Percentiles rank a stretch among this genome's conserved stretches.
phyloP scores from a whole-genome alignment of 495 filamentous ascomycete species.

The Entonaema liquescens region DNA sequence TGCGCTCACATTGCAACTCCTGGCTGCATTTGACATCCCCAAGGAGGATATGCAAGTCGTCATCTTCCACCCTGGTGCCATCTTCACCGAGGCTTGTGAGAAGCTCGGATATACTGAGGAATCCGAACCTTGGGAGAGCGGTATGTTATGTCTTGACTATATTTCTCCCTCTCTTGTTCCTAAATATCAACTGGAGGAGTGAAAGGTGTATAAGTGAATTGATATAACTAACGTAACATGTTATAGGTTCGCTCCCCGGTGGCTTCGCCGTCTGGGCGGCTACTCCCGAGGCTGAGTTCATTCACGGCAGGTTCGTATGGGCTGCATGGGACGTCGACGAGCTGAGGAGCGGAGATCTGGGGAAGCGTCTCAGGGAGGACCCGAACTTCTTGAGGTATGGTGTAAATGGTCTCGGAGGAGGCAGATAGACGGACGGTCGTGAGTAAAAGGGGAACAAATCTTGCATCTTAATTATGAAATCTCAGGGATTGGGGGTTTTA shows the following conservation, averaged over 20 bases:
- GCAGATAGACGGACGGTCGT: neutral
- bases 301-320: constrained; percentile 60
- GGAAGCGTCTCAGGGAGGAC: constrained; percentile 49
- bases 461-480: neutral
- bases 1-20: constrained; percentile 47
- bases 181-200: neutral
- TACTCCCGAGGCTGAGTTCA: constrained; percentile 58
- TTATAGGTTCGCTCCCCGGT: constrained; percentile 53
- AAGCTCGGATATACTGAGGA: constrained; percentile 31
- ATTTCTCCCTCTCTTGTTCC: neutral
- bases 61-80: constrained; percentile 55
- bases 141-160: constrained; percentile 34
- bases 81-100: constrained; percentile 45
- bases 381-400: constrained; percentile 41
- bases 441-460: too few species aligned
- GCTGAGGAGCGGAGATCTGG: constrained; percentile 47
- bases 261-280: constrained; percentile 61
- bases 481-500: neutral
- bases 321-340: constrained; percentile 65
- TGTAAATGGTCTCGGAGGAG: constrained; percentile 38
- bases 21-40: constrained; percentile 43
- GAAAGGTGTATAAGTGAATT: neutral
- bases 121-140: constrained; percentile 46
- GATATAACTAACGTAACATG: neutral
- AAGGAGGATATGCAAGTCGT: constrained; percentile 52